A percentile compares a stretch with the other conserved stretches of the same genome.
phyloP scores from a whole-genome alignment of 140 eudicot genomes.

The Eryngium alpinum region DNA sequence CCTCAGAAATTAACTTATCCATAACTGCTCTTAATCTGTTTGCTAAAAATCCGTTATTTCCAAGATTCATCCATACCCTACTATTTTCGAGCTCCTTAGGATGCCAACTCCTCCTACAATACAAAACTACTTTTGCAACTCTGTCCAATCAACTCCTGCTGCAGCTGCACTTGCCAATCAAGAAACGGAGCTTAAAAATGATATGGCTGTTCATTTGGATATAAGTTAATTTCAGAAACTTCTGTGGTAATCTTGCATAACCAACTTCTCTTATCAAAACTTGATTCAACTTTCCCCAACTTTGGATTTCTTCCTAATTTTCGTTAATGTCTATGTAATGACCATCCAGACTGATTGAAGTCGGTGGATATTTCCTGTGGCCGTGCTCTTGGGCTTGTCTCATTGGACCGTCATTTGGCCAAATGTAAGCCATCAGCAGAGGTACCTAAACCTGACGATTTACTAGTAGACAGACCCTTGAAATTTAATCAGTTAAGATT shows the following conservation, averaged over 20 bases:
- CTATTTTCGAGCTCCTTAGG: constrained; percentile 69
- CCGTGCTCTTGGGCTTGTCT: constrained; percentile 87
- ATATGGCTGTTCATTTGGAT: constrained; percentile 41
- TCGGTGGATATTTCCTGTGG: constrained; percentile 82
- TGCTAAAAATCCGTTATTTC: constrained; percentile 59
- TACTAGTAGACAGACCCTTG: constrained; percentile 84
- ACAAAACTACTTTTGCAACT: constrained; percentile 61
- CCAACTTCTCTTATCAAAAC: constrained; percentile 66
- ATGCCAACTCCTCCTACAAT: constrained; percentile 63
- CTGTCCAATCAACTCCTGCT: constrained; percentile 84
- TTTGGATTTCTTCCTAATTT: constrained; percentile 77
- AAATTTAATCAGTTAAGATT: constrained; percentile 73
- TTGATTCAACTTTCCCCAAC: constrained; percentile 81
- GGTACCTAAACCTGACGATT: constrained; percentile 26
- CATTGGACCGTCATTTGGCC: constrained; percentile 55
- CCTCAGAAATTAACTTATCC: no score
- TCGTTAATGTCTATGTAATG: constrained; percentile 65
- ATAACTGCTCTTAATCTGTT: no score
- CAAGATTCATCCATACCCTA: constrained; percentile 83
- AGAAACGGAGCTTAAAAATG: constrained; percentile 48
- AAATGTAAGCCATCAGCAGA: constrained; percentile 40
- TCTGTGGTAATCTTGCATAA: constrained; percentile 62
- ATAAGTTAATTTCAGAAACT: constrained; percentile 79
- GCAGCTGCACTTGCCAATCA: constrained; percentile 58
- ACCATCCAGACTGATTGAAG: constrained; percentile 63